phyloP scores from a whole-genome alignment of 2,329 filamentous ascomycete genomes.

The Xylariaceae sp. region DNA sequence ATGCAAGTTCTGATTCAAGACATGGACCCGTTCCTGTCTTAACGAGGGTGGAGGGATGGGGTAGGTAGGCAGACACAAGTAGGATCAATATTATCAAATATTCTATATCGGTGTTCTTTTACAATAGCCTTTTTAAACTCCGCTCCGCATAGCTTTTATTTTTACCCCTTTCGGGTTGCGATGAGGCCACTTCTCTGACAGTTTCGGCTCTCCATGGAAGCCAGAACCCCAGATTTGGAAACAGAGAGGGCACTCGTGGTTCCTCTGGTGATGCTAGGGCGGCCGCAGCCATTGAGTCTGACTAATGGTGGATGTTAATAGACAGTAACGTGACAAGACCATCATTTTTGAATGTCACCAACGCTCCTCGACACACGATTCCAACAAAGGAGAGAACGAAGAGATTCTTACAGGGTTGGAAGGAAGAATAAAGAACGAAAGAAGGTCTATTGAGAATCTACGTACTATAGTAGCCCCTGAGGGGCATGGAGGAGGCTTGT shows the following conservation, averaged over 20 bases:
- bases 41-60: not conserved
- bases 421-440: not conserved
- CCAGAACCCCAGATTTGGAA: slow-evolving; percentile 41
- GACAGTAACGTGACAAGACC: not conserved
- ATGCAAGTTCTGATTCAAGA: not conserved
- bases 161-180: slow-evolving; percentile 16
- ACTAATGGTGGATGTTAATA: slow-evolving; percentile 10
- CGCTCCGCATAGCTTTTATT: slow-evolving; percentile 49
- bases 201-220: slow-evolving; percentile 38
- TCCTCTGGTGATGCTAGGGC: slow-evolving; percentile 23
- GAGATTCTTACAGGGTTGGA: not conserved
- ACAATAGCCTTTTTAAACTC: slow-evolving; percentile 50
- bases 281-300: slow-evolving; percentile 23
- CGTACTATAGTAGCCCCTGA: too few species aligned
- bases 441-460: not conserved
- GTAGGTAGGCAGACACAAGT: too few species aligned
- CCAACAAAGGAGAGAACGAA: too few species aligned
- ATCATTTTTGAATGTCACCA: too few species aligned
- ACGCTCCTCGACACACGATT: too few species aligned
- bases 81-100: too few species aligned
- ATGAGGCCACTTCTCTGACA: slow-evolving; percentile 10
- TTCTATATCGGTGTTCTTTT: slow-evolving; percentile 17
- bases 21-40: not conserved
- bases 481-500: too few species aligned
- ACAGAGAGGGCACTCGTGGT: slow-evolving; percentile 18